phyloP scores from a whole-genome alignment of 2,329 filamentous ascomycete species.

The Pestalotiopsis sp. region DNA sequence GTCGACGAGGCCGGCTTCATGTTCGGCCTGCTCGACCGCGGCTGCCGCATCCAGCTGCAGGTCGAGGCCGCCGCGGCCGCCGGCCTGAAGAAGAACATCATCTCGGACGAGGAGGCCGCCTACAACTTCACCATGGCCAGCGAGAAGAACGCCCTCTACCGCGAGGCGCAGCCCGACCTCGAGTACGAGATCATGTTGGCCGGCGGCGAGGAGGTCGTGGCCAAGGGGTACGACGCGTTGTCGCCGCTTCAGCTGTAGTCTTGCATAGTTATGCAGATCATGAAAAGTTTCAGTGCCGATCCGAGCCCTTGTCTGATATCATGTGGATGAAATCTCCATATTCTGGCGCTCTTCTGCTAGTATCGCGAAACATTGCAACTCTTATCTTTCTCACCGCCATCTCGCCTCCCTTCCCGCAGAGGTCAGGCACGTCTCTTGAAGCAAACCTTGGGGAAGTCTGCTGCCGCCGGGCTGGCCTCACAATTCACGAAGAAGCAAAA shows the following conservation, averaged over 20 bases:
- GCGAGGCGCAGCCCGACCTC: conserved; percentile 34
- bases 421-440: neutral
- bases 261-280: neutral
- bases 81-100: conserved; percentile 40
- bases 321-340: neutral
- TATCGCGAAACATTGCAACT: no score
- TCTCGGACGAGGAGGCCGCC: conserved; percentile 42
- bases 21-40: conserved; percentile 68
- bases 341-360: no score
- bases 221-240: conserved; percentile 29
- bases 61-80: conserved; percentile 65
- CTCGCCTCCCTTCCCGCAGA: neutral
- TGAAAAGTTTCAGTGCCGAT: neutral
- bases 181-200: conserved; percentile 33
- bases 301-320: neutral
- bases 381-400: neutral
- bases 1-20: conserved; percentile 76
- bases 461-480: neutral
- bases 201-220: conserved; percentile 31
- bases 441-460: neutral
- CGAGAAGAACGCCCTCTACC: conserved; percentile 31
- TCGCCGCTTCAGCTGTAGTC: conserved; percentile 1
- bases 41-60: conserved; percentile 67
- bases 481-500: neutral
- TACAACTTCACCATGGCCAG: conserved; percentile 41